These are phyloP conservation scores for Nannochloropsis oceanica DNA, from an alignment of 108 stramenopile genomes.

Conservation along the genomic window DNA sequence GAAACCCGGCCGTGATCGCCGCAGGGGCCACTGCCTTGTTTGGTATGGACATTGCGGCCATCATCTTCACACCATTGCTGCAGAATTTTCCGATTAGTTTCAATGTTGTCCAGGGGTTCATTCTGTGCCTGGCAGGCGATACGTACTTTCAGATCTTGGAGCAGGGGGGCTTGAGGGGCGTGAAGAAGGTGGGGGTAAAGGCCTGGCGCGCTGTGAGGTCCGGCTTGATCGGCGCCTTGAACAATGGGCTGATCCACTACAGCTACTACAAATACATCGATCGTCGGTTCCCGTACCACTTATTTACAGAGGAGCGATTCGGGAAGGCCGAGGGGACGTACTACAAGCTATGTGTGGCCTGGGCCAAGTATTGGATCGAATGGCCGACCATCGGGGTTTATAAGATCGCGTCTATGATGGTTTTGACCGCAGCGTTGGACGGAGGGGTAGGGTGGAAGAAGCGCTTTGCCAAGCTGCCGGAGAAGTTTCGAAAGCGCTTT, in stretches of 20 bases:
- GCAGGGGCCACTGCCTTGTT: constrained; percentile 15
- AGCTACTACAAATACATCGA: constrained; percentile 27
- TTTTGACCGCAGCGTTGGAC: constrained; percentile 7
- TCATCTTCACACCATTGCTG: constrained; percentile 11
- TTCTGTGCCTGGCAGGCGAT: constrained; percentile 7
- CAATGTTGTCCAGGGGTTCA: constrained; percentile 15
- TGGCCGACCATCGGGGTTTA: constrained; percentile 23
- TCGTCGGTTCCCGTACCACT: constrained; percentile 14
- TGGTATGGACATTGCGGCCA: constrained; percentile 13
- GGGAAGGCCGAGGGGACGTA: constrained; percentile 4
- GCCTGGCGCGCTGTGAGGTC: constrained; percentile 1
- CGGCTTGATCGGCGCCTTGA: constrained; percentile 18
- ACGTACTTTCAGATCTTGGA: constrained; percentile 16
- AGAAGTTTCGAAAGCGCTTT: background rate
- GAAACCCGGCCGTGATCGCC: constrained; percentile 2
- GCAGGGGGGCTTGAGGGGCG: background rate
- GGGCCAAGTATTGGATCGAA: constrained; percentile 16
- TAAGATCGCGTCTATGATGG: constrained; percentile 18
- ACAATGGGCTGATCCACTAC: constrained; percentile 25
- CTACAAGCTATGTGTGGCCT: constrained; percentile 16
- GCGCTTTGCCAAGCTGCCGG: too few relatives aligned
- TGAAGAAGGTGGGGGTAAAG: background rate
- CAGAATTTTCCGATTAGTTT: background rate
- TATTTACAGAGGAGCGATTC: constrained; percentile 5
- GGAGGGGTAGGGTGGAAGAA: background rate